phyloP scores from a whole-genome alignment of 1,139 yeast genomes.

The Hyphopichia pseudoburtonii region DNA sequence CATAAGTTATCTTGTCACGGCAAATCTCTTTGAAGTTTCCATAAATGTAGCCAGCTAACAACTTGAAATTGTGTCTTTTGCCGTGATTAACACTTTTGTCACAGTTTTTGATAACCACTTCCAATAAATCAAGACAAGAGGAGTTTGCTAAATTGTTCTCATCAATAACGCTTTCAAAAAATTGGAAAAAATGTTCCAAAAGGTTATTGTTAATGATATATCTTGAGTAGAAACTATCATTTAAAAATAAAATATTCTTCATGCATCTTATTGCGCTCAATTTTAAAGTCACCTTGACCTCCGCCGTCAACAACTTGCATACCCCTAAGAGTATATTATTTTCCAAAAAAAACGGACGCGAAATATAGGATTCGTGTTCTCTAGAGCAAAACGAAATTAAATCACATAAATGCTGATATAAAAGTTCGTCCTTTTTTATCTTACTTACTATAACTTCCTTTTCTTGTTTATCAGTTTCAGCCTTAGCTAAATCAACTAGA shows the following conservation, averaged over 20 bases:
- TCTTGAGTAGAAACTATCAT: constrained; percentile 60
- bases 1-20: constrained; percentile 24
- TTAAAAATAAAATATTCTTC: constrained; percentile 55
- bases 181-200: constrained; percentile 49
- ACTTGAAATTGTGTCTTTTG: constrained; percentile 40
- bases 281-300: constrained; percentile 50
- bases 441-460: constrained; percentile 7
- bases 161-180: constrained; percentile 50
- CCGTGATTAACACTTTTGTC: constrained; percentile 21
- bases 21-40: constrained; percentile 42
- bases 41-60: constrained; percentile 51
- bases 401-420: constrained; percentile 68
- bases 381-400: constrained; percentile 63
- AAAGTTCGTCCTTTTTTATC: constrained; percentile 32
- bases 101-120: constrained; percentile 41
- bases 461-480: constrained; percentile 7
- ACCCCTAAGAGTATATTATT: constrained; percentile 56
- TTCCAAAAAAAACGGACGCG: constrained; percentile 62
- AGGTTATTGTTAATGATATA: constrained; percentile 58
- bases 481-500: constrained; percentile 33
- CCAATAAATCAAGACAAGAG: constrained; percentile 71
- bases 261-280: constrained; percentile 67
- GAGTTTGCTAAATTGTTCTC: constrained; percentile 71
- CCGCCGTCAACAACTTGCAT: constrained; percentile 39
- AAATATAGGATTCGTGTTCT: constrained; percentile 56